Base-by-base conservation (phyloP, 345 rosid species). In the Populus simonii region DNA sequence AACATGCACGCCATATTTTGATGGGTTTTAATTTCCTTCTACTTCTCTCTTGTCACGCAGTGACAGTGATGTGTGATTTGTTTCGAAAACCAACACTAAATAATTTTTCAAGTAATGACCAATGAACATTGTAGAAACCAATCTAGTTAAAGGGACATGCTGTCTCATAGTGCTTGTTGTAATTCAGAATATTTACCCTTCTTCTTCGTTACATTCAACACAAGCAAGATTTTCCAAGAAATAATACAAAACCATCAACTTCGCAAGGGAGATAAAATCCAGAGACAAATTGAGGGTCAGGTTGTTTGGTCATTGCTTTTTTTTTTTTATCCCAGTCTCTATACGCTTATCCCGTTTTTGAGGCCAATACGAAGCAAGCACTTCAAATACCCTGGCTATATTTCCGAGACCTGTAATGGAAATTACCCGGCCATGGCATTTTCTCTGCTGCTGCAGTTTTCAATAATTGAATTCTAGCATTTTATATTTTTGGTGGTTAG, bases 81-180 rank as follows among this genome's bases (percentile, higher is more conserved):
- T 18, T 62, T 74, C 6, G 27, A 38, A 20, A 22, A 20, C n/a
- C 8, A 62, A 16, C 7, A 66, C 0, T 41, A 27, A 23, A 45
- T 74, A 5, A 57, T 68, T 15, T 10, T 22, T 27, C 1, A 51
- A 39, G 75, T 7, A 36, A 65, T 33, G 7, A n/a, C 13, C n/a
- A 22, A 72, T 29, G 20, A 66, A 53, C 85, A 71, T 83, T 72
- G 83, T 76, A 73, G 74, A 73, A 73, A 79, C 75, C 80, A 79
- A 71, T 23, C 45, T 66, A 29, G 72, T 43, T 73, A 65, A 70
- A 77, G 68, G 49, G 76, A 76, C 79, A 22, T 22, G 18, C 47
- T 51, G 78, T 75, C 59, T 10, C 4, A 3, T 75, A 65, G 62
- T 55, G 71, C 6, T 53, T 78, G 63, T 70, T 23, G 13, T 61